phyloP scores from a whole-genome alignment of 495 filamentous ascomycete species.

The Talaromyces ruber region DNA sequence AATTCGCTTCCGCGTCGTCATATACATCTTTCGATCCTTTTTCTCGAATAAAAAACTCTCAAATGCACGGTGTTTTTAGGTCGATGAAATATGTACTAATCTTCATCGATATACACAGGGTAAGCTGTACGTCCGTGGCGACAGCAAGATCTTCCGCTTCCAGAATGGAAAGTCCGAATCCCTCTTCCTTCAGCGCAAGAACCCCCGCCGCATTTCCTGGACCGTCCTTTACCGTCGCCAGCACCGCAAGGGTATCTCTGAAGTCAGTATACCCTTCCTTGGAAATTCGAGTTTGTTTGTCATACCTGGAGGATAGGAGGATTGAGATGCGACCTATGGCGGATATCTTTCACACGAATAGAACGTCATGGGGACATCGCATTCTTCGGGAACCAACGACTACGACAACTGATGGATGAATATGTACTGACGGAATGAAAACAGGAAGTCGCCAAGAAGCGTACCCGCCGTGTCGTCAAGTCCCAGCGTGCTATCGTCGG shows the following conservation, averaged over 20 bases:
- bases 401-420: not conserved
- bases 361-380: not conserved
- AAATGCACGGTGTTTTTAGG: not conserved
- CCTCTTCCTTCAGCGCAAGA: conserved; percentile 99
- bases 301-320: conserved; percentile 1
- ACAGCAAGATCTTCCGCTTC: conserved; percentile 99
- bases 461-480: conserved; percentile 96
- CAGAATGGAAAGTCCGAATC: conserved; percentile 99
- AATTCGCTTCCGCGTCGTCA: not conserved
- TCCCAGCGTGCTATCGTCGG: conserved; percentile 97
- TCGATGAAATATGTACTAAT: not conserved
- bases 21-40: not conserved
- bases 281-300: not conserved
- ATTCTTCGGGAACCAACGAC: not conserved
- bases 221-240: conserved; percentile 95
- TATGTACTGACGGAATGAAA: conserved; percentile 31
- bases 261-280: conserved; percentile 58
- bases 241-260: conserved; percentile 99
- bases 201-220: conserved; percentile 98
- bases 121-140: conserved; percentile 97
- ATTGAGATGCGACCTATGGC: not conserved
- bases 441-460: conserved; percentile 99
- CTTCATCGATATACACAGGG: conserved; percentile 56
- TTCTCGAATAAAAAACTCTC: not conserved
- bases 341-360: not conserved